Conservation (phyloP, 192 early-diverging fungal genomes). For the Dissophora globulifera region DNA sequence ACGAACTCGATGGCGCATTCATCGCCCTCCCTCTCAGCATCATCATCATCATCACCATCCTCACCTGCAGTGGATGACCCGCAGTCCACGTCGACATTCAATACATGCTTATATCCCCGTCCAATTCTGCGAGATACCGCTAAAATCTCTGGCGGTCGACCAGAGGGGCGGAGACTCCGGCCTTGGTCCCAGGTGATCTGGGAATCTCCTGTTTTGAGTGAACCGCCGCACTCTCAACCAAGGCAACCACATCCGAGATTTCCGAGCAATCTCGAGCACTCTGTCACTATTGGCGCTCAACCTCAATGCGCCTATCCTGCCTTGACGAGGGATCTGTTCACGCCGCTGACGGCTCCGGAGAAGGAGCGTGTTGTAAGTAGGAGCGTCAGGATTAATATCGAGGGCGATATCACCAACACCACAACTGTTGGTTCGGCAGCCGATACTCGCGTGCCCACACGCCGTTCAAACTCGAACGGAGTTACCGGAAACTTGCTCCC, state of each 20-base stretch:
- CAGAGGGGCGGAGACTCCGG: background rate
- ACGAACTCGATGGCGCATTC: constrained; percentile 4
- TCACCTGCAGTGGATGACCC: background rate
- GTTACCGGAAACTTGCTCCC: too few species aligned
- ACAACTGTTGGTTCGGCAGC: background rate
- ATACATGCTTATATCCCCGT: background rate
- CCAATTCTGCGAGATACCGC: background rate
- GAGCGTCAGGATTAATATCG: constrained; percentile 37
- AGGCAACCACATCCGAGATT: background rate
- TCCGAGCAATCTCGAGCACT: background rate
- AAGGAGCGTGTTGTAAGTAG: constrained; percentile 18
- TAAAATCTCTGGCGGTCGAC: background rate
- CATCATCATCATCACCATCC: background rate
- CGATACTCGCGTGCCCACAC: too few species aligned
- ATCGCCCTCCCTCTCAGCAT: background rate
- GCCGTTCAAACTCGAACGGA: too few species aligned
- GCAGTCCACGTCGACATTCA: constrained; percentile 15
- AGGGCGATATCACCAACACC: background rate
- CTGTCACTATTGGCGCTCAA: background rate
- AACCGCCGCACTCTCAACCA: background rate
- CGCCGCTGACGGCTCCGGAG: background rate
- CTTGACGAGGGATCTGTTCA: constrained; percentile 25
- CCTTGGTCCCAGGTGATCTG: constrained; percentile 52
- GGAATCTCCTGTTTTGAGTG: constrained; percentile 28
- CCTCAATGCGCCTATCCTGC: constrained; percentile 13